Conservation (phyloP, 2,329 filamentous ascomycete species). For the Penicillium sp. region DNA sequence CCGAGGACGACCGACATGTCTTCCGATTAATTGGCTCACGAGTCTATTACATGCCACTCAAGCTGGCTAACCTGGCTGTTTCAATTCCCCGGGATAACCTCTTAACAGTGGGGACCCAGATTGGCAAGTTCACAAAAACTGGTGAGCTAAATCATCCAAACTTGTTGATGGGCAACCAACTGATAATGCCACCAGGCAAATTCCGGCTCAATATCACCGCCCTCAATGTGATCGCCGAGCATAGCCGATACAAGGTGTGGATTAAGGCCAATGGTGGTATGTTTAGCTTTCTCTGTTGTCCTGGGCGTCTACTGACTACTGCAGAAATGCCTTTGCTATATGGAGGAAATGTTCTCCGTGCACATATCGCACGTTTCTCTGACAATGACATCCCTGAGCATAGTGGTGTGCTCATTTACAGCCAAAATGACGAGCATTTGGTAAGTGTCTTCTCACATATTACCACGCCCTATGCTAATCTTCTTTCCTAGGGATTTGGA, state of each 20-base stretch:
- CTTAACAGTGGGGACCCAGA: conserved; percentile 78
- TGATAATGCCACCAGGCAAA: conserved; percentile 45
- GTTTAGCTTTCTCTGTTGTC: too few relatives aligned
- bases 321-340: conserved; percentile 82
- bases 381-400: conserved; percentile 85
- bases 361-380: conserved; percentile 66
- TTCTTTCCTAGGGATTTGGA: conserved; percentile 61
- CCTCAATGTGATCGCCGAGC: conserved; percentile 80
- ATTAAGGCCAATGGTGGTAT: conserved; percentile 83
- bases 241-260: conserved; percentile 96
- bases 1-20: conserved; percentile 70
- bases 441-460: not conserved
- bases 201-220: conserved; percentile 90
- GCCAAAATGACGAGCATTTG: not conserved
- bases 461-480: not conserved
- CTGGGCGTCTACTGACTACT: too few relatives aligned
- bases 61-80: conserved; percentile 84
- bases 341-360: conserved; percentile 52
- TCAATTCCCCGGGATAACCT: conserved; percentile 76
- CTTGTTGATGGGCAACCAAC: too few relatives aligned
- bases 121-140: conserved; percentile 94
- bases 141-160: conserved; percentile 39
- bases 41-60: conserved; percentile 83
- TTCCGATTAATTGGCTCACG: conserved; percentile 52
- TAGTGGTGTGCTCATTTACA: conserved; percentile 78